phyloP scores from a whole-genome alignment of 495 filamentous ascomycete genomes.

The Aeminium ludgeri region DNA sequence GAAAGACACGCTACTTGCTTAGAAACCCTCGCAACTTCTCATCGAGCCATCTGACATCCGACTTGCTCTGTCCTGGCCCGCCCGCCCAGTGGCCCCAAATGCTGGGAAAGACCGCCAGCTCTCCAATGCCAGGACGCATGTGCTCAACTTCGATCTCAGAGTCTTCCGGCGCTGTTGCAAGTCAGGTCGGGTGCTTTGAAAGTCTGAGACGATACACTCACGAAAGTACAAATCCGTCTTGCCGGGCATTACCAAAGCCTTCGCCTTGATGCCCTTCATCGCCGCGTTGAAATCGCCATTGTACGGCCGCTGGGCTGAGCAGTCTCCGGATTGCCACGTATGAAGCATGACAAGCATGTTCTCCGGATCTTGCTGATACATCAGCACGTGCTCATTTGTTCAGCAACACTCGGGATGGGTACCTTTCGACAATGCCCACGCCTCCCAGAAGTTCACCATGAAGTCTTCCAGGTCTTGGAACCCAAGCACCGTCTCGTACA shows the following conservation, averaged over 20 bases:
- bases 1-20: not conserved
- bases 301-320: conserved; percentile 44
- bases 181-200: conserved; percentile 9
- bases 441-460: conserved; percentile 55
- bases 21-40: conserved; percentile 38
- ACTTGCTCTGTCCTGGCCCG: conserved; percentile 42
- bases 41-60: conserved; percentile 53
- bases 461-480: conserved; percentile 51
- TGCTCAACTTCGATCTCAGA: conserved; percentile 48
- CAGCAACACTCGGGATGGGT: not conserved
- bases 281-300: conserved; percentile 47
- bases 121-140: conserved; percentile 45
- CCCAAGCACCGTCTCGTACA: conserved; percentile 43
- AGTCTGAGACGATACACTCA: conserved; percentile 22
- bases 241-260: conserved; percentile 43
- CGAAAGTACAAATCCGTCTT: conserved; percentile 62
- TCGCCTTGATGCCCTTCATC: conserved; percentile 50
- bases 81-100: conserved; percentile 48
- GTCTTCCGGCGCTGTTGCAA: conserved; percentile 39
- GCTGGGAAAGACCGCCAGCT: conserved; percentile 39
- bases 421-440: conserved; percentile 51
- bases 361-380: conserved; percentile 36
- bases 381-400: conserved; percentile 7
- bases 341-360: conserved; percentile 50
- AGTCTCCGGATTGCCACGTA: conserved; percentile 60